Evolutionary conservation across 768 basidiomycete species (phyloP).

Genomic region (Imleria badia): DNA sequence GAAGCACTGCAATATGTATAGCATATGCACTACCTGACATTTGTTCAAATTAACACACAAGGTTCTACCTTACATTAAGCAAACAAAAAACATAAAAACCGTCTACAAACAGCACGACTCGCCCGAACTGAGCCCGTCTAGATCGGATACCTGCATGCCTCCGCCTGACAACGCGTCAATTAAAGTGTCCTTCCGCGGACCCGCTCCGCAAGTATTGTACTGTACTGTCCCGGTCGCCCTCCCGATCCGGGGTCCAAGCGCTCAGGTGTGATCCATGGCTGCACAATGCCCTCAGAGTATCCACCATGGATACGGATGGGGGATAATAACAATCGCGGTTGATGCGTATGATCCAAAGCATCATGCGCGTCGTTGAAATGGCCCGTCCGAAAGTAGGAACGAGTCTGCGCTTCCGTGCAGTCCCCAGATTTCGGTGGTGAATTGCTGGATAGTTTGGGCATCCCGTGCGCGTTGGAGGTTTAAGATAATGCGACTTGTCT

Average conservation of each 20-base stretch:
- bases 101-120: neutral
- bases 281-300: neutral
- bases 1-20: no score
- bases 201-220: neutral
- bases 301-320: neutral
- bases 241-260: neutral
- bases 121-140: conserved; percentile 1
- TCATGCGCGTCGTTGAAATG: neutral
- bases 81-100: neutral
- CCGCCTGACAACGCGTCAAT: neutral
- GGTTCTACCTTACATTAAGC: neutral
- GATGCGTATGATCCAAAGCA: neutral
- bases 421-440: conserved; percentile 20
- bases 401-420: conserved; percentile 16
- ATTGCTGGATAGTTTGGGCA: neutral
- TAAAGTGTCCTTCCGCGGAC: neutral
- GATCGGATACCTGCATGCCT: neutral
- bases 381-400: conserved; percentile 4
- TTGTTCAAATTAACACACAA: no score
- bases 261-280: neutral
- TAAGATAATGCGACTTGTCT: conserved; percentile 20
- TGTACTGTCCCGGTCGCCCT: neutral
- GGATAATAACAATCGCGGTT: neutral
- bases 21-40: no score
- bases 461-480: conserved; percentile 11